Percentiles rank a stretch among this genome's conserved stretches.
Conservation (phyloP, 2,329 filamentous ascomycete species). For the Colletotrichum neosansevieriae region DNA sequence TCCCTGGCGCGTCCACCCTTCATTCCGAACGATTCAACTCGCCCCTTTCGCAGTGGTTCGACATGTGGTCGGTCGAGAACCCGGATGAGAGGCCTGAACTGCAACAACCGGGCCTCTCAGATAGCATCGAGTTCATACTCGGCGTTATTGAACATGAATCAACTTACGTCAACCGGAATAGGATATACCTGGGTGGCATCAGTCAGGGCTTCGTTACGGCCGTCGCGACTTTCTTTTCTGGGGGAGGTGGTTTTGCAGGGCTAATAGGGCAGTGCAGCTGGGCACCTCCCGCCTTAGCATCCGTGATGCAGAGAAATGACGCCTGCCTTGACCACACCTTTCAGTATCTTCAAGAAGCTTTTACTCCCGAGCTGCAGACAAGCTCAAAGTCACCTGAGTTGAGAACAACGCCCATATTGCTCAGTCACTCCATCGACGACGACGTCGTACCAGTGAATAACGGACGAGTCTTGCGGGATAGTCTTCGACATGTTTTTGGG, state of each 20-base stretch:
- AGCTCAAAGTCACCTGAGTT: neutral
- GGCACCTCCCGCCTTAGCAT: constrained; percentile 13
- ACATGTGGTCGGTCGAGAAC: constrained; percentile 42
- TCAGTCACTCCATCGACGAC: constrained; percentile 47
- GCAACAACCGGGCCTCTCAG: constrained; percentile 43
- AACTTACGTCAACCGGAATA: constrained; percentile 39
- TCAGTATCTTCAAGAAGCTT: neutral
- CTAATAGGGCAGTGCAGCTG: constrained; percentile 48
- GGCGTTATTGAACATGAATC: constrained; percentile 44
- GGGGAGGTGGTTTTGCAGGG: constrained; percentile 42
- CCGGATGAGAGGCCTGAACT: constrained; percentile 38
- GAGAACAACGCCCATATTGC: constrained; percentile 43
- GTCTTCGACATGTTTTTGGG: constrained; percentile 24
- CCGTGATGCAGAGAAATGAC: neutral
- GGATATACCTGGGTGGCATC: constrained; percentile 48
- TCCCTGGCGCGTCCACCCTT: constrained; percentile 43
- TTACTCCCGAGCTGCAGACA: neutral
- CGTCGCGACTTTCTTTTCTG: constrained; percentile 39
- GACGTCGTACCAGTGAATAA: constrained; percentile 45
- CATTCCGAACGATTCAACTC: constrained; percentile 43
- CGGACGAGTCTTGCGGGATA: constrained; percentile 43
- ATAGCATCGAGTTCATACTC: constrained; percentile 42
- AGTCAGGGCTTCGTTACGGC: constrained; percentile 49
- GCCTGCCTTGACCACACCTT: neutral
- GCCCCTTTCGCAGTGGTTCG: constrained; percentile 48